A percentile compares a stretch with the other conserved stretches of the same genome.
Conservation (phyloP, 371 early-diverging fungal genomes). For the Mortierella sp. region DNA sequence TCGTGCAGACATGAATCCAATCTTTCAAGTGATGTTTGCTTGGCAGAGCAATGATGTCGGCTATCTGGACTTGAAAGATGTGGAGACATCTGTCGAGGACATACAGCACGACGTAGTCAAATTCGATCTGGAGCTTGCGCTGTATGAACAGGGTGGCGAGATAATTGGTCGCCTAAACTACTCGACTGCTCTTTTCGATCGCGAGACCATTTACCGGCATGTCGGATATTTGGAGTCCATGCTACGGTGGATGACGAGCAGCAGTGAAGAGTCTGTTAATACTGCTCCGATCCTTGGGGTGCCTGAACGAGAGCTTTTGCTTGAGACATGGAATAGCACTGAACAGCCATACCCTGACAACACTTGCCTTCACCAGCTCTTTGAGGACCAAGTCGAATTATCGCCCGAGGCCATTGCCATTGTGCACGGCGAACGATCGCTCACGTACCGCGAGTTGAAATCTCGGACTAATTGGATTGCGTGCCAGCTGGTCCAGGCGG, state of each 20-base stretch:
- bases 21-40: constrained; percentile 7
- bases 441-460: no score
- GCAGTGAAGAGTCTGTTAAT: neutral
- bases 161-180: constrained; percentile 6
- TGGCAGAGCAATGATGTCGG: constrained; percentile 14
- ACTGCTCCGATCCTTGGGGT: neutral
- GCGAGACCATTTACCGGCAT: constrained; percentile 8
- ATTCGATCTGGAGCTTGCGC: constrained; percentile 2
- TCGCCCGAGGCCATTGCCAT: constrained; percentile 3
- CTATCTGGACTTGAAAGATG: neutral
- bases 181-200: constrained; percentile 15
- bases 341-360: neutral
- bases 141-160: neutral
- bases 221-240: constrained; percentile 5
- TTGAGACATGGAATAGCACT: no score
- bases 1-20: neutral
- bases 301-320: no score
- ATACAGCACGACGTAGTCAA: neutral
- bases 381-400: neutral
- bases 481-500: neutral
- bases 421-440: neutral
- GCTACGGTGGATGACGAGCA: constrained; percentile 1
- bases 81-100: neutral
- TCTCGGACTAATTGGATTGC: no score
- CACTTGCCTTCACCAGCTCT: neutral